Evolutionary conservation across 805 yeast genomes (phyloP), one percentile per base, ranked within the genome.

Genomic region (Helenozyma baotianmanensis): DNA sequence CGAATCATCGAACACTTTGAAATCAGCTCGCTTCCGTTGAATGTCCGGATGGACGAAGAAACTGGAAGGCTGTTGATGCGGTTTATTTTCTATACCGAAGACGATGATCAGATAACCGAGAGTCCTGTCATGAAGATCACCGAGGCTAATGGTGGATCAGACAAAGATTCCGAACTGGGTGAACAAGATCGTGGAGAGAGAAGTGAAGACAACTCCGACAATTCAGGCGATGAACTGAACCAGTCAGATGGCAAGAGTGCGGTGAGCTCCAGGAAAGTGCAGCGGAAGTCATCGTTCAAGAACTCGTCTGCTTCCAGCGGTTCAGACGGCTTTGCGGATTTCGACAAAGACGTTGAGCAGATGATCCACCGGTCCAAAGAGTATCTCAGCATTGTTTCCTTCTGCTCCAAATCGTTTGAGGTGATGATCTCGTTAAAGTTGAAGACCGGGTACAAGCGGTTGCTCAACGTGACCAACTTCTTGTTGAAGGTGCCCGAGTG

Each of bases 281-380:
- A 17, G 19, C 5, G 8, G 7, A 5, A 8, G 19, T 6, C 36
- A 13, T 19, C 31, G 10, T 21, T 16, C 19, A 38, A 40, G 16
- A 33, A 35, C 11, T 28, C 37, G 6, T 28, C 39, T 3, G 25
- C 31, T 6, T 30, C 27, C 8, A 26, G 40, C 4, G 29, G 35
- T 12, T 19, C 35, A 3, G 33, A 30, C 11, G 25, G 29, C 13
- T 19, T 16, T 1, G 29, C 21, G 9, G 45, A 35, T 17, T 39
- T 30, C 13, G 38, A 40, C 10, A 31, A 32, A 4, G 49, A 65
- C 14, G 48, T 64, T 14, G 55, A 76, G 16, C 72, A 75, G 42
- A 87, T 90, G 96, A 60, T 87, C 4, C 60, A 67, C 27, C 64
- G 97, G 29, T 86, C 97, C 1, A 74, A 84, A 17, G 76, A 74